Percentiles rank a stretch among this genome's conserved stretches.
phyloP scores from a whole-genome alignment of 345 rosid species.

The Citropsis articulata region DNA sequence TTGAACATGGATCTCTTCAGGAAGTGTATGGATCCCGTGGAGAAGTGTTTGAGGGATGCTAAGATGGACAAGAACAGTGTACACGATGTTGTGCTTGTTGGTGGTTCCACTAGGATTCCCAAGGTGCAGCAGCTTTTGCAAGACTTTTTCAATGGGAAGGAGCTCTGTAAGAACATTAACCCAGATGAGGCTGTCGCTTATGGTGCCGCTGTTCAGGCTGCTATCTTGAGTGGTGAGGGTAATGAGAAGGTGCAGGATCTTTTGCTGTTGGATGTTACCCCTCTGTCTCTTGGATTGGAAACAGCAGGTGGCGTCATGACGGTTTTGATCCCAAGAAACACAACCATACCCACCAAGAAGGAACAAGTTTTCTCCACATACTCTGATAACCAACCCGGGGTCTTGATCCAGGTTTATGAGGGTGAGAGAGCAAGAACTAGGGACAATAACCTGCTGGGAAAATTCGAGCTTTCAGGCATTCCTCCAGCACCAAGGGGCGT shows the following conservation, averaged over 20 bases:
- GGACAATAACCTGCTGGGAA: constrained; percentile 41
- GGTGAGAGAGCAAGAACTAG: constrained; percentile 27
- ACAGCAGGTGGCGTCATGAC: constrained; percentile 46
- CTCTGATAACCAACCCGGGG: constrained; percentile 32
- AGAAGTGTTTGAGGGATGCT: constrained; percentile 55
- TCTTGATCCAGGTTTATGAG: constrained; percentile 27
- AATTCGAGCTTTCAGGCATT: constrained; percentile 42
- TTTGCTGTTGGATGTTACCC: constrained; percentile 40
- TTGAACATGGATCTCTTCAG: constrained; percentile 50
- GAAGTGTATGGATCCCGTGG: constrained; percentile 52
- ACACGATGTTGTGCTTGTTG: constrained; percentile 54
- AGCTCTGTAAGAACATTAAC: constrained; percentile 53
- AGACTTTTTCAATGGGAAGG: constrained; percentile 50
- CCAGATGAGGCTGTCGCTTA: constrained; percentile 58
- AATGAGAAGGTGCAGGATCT: constrained; percentile 47
- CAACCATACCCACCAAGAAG: constrained; percentile 37
- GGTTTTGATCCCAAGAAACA: constrained; percentile 33
- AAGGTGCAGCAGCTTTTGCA: constrained; percentile 52
- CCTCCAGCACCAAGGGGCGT: constrained; percentile 47
- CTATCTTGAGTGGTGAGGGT: constrained; percentile 50
- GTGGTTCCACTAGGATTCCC: constrained; percentile 55
- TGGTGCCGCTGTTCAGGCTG: constrained; percentile 56
- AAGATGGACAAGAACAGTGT: constrained; percentile 52
- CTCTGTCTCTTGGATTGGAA: constrained; percentile 40
- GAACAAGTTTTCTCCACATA: constrained; percentile 31